Base-by-base conservation (phyloP, 768 basidiomycete species). In the Gymnopilus junonius region DNA sequence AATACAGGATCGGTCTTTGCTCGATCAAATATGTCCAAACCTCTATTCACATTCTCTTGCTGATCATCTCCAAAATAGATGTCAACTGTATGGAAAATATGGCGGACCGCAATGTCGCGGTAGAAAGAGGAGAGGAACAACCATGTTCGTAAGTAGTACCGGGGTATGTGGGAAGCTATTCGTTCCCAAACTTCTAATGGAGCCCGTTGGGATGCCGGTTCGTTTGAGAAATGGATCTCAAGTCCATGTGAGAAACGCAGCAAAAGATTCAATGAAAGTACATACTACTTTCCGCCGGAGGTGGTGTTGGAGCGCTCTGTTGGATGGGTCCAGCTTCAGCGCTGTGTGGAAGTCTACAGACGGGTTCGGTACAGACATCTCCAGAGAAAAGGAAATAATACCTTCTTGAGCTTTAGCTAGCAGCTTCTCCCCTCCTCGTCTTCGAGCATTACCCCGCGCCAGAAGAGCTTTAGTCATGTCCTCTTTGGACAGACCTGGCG, bases 111-210 rank as follows among this genome's bases (percentile, higher is more conserved):
- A 40, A 91, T 88, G 64, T 86, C 84, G 39, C 87, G 79, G 69
- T 89, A 85, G 69, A 87, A 88, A 2, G 83, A 74, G 2, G 88
- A 89, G 27, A 90, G 80, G 58, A 81, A 88, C 40, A 90, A 81
- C 88, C 87, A 91, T 15, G 82, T 83, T n/a, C 89, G 84, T 31
- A 91, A 83, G 70, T 89, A 83, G 65, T 86, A 85, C 15, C 88
- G 83, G 7, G 89, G 87, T 42, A 85, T 86, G 65, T 84, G 82
- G 55, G 77, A 73, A 6, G 88, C 88, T 43, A 91, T 87, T 14
- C 82, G 79, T 65, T 87, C 87, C 88, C 89, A 91, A 42, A 91
- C 80, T 75, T 91, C 89, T 7, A 80, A 76, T 0, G 89, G 89
- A 17, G 83, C 82, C 21, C 87, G 84, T 63, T 84, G 87, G 3